Evolutionary conservation across 768 basidiomycete species (phyloP).

Genomic region (Lactifluus subvellereus): DNA sequence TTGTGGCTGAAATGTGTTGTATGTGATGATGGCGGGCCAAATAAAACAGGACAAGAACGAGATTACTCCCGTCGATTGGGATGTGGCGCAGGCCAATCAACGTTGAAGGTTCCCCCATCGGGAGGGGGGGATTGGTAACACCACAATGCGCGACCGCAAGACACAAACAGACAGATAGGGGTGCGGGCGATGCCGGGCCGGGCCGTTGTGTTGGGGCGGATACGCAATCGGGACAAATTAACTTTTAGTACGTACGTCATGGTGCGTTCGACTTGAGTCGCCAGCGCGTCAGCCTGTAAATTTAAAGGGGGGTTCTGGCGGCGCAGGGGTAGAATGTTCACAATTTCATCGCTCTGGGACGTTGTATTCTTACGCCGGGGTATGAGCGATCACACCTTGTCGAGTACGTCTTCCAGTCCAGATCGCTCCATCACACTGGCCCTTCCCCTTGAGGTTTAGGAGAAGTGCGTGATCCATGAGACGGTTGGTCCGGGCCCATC

Average conservation of each 20-base stretch:
- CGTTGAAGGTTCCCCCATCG: too few relatives aligned
- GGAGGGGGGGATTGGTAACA: too few relatives aligned
- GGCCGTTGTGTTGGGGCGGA: conserved; percentile 5
- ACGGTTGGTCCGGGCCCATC: background rate
- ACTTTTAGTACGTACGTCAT: conserved; percentile 13
- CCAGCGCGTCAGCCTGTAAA: background rate
- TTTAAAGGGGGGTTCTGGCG: conserved; percentile 9
- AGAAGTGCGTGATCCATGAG: background rate
- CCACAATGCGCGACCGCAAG: too few relatives aligned
- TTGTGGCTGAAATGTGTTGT: too few relatives aligned
- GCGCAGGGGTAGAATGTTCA: conserved; percentile 22
- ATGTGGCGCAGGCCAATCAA: too few relatives aligned
- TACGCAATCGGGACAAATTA: conserved; percentile 23
- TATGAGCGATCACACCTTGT: background rate
- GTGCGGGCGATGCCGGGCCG: conserved; percentile 19
- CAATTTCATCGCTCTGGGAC: background rate
- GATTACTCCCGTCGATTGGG: too few relatives aligned
- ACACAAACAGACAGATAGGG: background rate
- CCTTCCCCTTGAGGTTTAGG: conserved; percentile 1
- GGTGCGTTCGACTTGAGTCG: conserved; percentile 15
- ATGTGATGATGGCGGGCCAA: too few relatives aligned
- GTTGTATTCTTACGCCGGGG: background rate
- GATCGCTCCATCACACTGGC: background rate
- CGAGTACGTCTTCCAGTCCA: background rate
- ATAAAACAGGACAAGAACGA: too few relatives aligned